Evolutionary conservation across 768 basidiomycete genomes (phyloP).

Genomic region (Suillus cothurnatus): DNA sequence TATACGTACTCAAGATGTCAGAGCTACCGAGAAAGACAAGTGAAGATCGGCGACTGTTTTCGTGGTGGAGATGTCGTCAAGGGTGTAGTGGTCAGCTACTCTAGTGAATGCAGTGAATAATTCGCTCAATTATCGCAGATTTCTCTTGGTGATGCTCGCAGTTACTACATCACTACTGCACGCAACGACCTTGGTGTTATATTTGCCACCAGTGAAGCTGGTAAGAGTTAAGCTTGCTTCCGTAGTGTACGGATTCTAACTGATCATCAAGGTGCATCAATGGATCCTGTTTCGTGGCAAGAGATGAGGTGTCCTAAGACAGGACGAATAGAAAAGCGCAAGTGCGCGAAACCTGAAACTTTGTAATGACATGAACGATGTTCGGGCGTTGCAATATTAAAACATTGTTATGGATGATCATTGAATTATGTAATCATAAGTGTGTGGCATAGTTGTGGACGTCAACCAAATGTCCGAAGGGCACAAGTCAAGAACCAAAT

Average conservation of each 20-base stretch:
- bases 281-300: slow-evolving; percentile 88
- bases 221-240: slow-evolving; percentile 38
- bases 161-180: slow-evolving; percentile 91
- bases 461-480: neutral
- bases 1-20: slow-evolving; percentile 84
- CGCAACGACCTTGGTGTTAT: slow-evolving; percentile 90
- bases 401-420: neutral
- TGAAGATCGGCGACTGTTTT: slow-evolving; percentile 90
- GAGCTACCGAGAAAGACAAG: slow-evolving; percentile 90
- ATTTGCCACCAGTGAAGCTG: slow-evolving; percentile 87
- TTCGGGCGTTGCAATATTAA: too few relatives aligned
- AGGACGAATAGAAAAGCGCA: slow-evolving; percentile 76
- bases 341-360: slow-evolving; percentile 84
- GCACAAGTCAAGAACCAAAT: neutral
- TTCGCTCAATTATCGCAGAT: slow-evolving; percentile 51
- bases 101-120: neutral
- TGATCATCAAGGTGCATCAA: slow-evolving; percentile 59
- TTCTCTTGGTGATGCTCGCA: slow-evolving; percentile 88
- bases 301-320: slow-evolving; percentile 89
- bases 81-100: slow-evolving; percentile 72
- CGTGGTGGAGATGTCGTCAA: slow-evolving; percentile 89
- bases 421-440: slow-evolving; percentile 9
- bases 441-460: slow-evolving; percentile 7
- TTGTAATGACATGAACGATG: slow-evolving; percentile 36
- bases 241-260: neutral